These are phyloP conservation scores for Mucor indicus DNA, from an alignment of 371 early-diverging fungal genomes.

Conservation along the genomic window DNA sequence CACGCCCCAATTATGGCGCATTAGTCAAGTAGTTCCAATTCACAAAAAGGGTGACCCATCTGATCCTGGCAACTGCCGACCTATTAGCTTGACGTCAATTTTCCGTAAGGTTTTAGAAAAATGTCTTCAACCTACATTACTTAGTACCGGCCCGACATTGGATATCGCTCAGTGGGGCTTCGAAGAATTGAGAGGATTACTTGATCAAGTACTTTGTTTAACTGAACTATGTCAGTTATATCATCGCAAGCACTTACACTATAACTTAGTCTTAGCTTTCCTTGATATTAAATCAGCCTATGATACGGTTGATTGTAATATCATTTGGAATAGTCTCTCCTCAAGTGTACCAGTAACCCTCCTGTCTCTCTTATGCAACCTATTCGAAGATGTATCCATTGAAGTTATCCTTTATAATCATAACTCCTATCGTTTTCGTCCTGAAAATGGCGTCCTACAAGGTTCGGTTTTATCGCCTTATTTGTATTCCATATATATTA, in stretches of 20 bases:
- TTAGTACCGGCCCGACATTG: background rate
- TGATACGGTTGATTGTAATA: conserved; percentile 9
- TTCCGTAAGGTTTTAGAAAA: background rate
- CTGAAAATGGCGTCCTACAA: conserved; percentile 11
- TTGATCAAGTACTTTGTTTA: conserved; percentile 27
- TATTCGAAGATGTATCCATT: conserved; percentile 17
- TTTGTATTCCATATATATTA: conserved; percentile 20
- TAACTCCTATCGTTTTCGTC: conserved; percentile 9
- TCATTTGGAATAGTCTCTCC: background rate
- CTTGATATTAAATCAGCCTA: conserved; percentile 17
- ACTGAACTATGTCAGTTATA: conserved; percentile 1
- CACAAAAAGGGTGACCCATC: background rate
- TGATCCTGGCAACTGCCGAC: background rate
- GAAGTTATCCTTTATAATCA: background rate
- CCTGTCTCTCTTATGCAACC: conserved; percentile 3
- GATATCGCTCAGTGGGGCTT: conserved; percentile 33
- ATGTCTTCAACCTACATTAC: background rate
- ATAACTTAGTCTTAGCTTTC: conserved; percentile 8
- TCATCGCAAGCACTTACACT: background rate
- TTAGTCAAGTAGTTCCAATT: background rate
- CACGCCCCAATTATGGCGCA: background rate
- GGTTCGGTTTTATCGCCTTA: conserved; percentile 3
- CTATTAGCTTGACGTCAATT: background rate
- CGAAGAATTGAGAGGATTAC: conserved; percentile 9
- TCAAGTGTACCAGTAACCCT: background rate